Evolutionary conservation across 306 rosid genomes (phyloP).

Genomic region (Cucurbita maxima): DNA sequence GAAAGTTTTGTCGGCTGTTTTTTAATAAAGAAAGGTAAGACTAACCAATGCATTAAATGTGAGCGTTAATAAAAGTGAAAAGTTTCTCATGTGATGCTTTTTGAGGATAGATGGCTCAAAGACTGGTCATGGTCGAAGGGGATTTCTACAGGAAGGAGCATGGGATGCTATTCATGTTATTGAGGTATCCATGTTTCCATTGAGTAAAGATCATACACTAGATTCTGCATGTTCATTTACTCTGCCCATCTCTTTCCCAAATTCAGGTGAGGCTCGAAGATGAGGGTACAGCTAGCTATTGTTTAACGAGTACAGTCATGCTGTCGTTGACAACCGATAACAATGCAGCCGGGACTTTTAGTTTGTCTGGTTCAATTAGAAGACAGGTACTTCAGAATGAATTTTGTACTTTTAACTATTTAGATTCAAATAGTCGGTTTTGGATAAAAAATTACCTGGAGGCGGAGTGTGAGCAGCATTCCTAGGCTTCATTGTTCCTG

Average conservation of each 20-base stretch:
- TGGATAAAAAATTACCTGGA: background rate
- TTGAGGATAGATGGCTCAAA: conserved; percentile 69
- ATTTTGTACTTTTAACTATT: conserved; percentile 4
- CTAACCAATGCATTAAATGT: conserved; percentile 5
- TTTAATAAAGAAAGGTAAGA: conserved; percentile 76
- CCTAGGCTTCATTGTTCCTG: background rate
- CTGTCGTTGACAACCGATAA: conserved; percentile 74
- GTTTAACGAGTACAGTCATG: conserved; percentile 92
- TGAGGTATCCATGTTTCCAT: conserved; percentile 37
- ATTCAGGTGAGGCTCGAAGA: conserved; percentile 71
- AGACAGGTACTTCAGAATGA: conserved; percentile 49
- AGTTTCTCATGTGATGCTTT: conserved; percentile 17
- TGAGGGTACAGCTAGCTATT: conserved; percentile 66
- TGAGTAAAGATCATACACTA: background rate
- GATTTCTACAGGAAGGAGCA: conserved; percentile 87
- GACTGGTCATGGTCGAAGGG: conserved; percentile 91
- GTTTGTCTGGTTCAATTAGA: conserved; percentile 87
- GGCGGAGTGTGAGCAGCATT: background rate
- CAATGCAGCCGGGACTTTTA: conserved; percentile 69
- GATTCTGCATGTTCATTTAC: background rate
- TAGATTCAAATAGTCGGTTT: background rate
- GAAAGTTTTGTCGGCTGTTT: conserved; percentile 87
- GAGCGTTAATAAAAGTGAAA: background rate
- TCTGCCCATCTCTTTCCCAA: background rate
- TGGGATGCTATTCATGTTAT: conserved; percentile 99